Percentiles rank a stretch among this genome's conserved stretches.
Conservation (phyloP, 345 rosid genomes). For the Eucalyptus polyanthemos region DNA sequence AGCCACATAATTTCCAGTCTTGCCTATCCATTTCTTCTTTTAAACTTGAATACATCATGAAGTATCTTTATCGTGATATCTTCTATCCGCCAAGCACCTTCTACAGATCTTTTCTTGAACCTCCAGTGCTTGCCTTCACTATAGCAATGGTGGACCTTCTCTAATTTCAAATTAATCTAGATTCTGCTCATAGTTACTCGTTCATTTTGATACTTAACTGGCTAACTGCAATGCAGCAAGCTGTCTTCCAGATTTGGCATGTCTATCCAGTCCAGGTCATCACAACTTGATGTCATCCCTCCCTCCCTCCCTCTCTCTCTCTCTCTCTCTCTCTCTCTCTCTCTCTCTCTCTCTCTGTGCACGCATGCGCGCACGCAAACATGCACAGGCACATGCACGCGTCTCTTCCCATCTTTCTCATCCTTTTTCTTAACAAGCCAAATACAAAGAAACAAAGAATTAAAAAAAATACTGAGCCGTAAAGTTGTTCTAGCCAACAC, state of each 20-base stretch:
- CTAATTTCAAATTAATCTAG: not conserved
- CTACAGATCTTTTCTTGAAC: not conserved
- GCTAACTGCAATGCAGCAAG: not conserved
- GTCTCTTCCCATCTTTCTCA: not conserved
- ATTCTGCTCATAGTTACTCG: not conserved
- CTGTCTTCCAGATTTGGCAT: not conserved
- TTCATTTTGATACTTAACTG: not conserved
- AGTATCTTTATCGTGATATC: not conserved
- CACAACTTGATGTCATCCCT: not conserved
- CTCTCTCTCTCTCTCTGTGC: too few relatives aligned
- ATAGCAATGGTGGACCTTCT: not conserved
- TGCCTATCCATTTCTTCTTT: not conserved
- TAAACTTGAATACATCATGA: not conserved
- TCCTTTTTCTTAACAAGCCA: not conserved
- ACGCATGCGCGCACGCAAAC: not conserved
- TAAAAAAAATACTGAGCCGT: not conserved
- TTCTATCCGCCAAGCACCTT: not conserved
- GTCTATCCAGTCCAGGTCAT: not conserved
- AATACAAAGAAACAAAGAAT: not conserved
- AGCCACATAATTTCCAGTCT: not conserved
- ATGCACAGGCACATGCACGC: not conserved
- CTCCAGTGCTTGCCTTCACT: not conserved
- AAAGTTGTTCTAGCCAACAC: not conserved
- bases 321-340: not conserved
- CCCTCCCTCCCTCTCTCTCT: not conserved